Percentiles rank a stretch among this genome's conserved stretches.
Conservation (phyloP, 2,329 filamentous ascomycete genomes). For the Epichloe gansuensis region DNA sequence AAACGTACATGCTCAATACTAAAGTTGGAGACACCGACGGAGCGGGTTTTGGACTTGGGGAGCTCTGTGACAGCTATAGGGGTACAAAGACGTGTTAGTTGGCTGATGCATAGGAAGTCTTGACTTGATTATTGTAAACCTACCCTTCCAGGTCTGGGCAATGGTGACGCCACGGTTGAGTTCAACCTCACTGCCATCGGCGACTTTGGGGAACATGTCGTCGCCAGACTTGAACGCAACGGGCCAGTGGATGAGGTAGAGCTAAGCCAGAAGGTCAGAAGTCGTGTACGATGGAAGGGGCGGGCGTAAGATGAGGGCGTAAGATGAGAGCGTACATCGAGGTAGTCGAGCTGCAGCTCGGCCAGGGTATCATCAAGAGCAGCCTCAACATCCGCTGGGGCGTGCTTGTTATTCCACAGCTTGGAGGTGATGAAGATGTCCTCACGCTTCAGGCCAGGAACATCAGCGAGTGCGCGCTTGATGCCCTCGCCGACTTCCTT, state of each 20-base stretch:
- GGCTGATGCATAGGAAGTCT: background rate
- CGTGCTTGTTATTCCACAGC: slow-evolving; percentile 49
- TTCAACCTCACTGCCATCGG: slow-evolving; percentile 21
- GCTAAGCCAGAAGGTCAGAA: slow-evolving; percentile 16
- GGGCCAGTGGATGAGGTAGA: slow-evolving; percentile 55
- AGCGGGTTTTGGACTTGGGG: slow-evolving; percentile 47
- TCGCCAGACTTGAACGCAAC: slow-evolving; percentile 29
- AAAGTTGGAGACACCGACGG: slow-evolving; percentile 66
- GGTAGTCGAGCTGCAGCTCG: slow-evolving; percentile 43
- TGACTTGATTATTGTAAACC: background rate
- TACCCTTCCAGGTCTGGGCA: slow-evolving; percentile 32
- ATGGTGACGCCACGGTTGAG: slow-evolving; percentile 32
- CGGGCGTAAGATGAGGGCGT: background rate
- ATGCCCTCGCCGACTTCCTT: slow-evolving; percentile 45
- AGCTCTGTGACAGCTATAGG: slow-evolving; percentile 38
- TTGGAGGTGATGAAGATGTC: slow-evolving; percentile 57
- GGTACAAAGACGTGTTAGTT: background rate
- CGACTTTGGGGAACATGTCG: slow-evolving; percentile 32
- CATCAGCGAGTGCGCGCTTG: slow-evolving; percentile 30
- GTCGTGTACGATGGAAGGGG: background rate
- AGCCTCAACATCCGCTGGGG: slow-evolving; percentile 44
- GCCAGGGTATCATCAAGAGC: slow-evolving; percentile 44
- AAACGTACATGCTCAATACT: slow-evolving; percentile 37
- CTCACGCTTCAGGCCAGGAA: slow-evolving; percentile 39
- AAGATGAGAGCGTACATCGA: slow-evolving; percentile 29